phyloP scores from a whole-genome alignment of 2,329 filamentous ascomycete species.

The Blastomyces silverae region DNA sequence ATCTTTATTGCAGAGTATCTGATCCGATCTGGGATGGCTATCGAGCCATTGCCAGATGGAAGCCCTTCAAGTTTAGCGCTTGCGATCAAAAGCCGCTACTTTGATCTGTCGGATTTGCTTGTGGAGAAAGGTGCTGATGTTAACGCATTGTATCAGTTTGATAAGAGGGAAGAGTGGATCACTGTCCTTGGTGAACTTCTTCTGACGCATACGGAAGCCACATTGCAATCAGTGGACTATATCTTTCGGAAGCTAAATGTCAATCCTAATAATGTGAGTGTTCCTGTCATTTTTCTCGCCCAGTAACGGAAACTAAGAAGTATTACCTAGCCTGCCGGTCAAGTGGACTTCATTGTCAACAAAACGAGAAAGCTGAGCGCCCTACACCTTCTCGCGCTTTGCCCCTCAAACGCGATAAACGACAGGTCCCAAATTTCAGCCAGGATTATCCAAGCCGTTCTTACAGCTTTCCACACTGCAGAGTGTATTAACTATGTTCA shows the following conservation, averaged over 20 bases:
- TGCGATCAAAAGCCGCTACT: constrained; percentile 11
- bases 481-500: constrained; percentile 3
- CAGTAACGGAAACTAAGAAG: not conserved
- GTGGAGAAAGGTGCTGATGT: constrained; percentile 10
- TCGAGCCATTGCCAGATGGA: constrained; percentile 12
- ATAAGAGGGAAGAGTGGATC: not conserved
- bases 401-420: not conserved
- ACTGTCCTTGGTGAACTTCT: constrained; percentile 11
- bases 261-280: constrained; percentile 7
- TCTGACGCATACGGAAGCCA: constrained; percentile 4
- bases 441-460: not conserved
- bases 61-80: constrained; percentile 3
- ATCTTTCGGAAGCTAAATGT: not conserved
- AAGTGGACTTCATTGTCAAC: constrained; percentile 10
- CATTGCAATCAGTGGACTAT: constrained; percentile 4
- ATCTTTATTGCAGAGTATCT: constrained; percentile 13
- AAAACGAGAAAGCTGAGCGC: constrained; percentile 4
- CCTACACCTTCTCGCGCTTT: constrained; percentile 4
- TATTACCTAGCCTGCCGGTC: not conserved
- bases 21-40: constrained; percentile 4
- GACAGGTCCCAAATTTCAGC: constrained; percentile 8
- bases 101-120: constrained; percentile 3
- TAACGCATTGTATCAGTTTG: constrained; percentile 9
- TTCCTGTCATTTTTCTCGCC: not conserved
- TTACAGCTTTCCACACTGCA: constrained; percentile 1